Conservation (phyloP, 1,284 basidiomycete genomes). For the Fomitiporia mediterranea region DNA sequence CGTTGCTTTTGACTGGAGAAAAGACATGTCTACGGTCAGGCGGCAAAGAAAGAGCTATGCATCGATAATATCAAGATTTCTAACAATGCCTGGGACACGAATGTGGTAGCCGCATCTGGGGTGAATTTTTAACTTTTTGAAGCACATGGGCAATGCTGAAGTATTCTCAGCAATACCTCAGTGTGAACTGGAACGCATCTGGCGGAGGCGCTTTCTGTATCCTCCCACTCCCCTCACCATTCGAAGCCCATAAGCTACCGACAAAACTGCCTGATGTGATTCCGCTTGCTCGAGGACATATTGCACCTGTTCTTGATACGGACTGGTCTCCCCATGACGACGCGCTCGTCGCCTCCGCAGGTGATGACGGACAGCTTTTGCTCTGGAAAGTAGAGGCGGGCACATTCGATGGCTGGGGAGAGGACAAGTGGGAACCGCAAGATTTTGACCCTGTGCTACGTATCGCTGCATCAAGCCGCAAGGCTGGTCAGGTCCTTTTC, state of each 20-base stretch:
- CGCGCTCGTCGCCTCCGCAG: slow-evolving; percentile 82
- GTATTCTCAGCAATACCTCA: slow-evolving; percentile 66
- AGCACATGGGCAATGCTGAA: slow-evolving; percentile 9
- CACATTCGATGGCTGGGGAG: slow-evolving; percentile 82
- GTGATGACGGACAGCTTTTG: slow-evolving; percentile 91
- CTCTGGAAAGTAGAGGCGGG: slow-evolving; percentile 80
- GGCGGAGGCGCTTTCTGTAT: slow-evolving; percentile 96
- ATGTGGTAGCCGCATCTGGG: slow-evolving; percentile 83
- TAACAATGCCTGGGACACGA: slow-evolving; percentile 94
- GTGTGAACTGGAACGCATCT: slow-evolving; percentile 93
- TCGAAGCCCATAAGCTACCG: slow-evolving; percentile 52
- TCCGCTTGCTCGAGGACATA: slow-evolving; percentile 86
- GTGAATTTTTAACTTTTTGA: slow-evolving; percentile 39
- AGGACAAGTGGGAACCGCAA: slow-evolving; percentile 74
- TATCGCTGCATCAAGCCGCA: slow-evolving; percentile 73
- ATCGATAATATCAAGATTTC: slow-evolving; percentile 92
- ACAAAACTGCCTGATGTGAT: slow-evolving; percentile 89
- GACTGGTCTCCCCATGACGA: slow-evolving; percentile 97
- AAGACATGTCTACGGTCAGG: slow-evolving; percentile 88
- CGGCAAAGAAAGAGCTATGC: slow-evolving; percentile 77
- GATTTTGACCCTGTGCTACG: slow-evolving; percentile 82
- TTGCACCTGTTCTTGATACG: slow-evolving; percentile 88
- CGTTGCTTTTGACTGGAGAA: background rate
- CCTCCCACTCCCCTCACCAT: slow-evolving; percentile 80
- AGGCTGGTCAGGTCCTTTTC: slow-evolving; percentile 93